A percentile compares a stretch with the other conserved stretches of the same genome.
Conservation (phyloP, 192 early-diverging fungal genomes). For the Phlyctochytrium planicorne region DNA sequence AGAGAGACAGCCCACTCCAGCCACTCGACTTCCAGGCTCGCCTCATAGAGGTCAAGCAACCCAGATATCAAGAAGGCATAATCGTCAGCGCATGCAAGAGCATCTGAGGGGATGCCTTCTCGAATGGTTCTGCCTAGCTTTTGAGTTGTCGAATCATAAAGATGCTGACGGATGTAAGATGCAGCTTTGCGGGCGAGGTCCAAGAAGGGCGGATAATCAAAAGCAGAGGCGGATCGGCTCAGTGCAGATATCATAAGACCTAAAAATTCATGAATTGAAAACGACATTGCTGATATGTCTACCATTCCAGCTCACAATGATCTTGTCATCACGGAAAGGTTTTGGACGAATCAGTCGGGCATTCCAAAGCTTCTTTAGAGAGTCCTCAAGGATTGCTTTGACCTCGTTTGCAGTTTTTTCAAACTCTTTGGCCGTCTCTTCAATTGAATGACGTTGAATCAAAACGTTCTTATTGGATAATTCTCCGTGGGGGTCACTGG, state of each 20-base stretch:
- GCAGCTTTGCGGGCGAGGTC: constrained; percentile 47
- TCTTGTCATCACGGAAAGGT: constrained; percentile 64
- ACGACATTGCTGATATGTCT: not conserved
- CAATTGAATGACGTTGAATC: constrained; percentile 33
- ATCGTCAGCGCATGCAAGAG: constrained; percentile 59
- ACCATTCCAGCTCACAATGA: constrained; percentile 64
- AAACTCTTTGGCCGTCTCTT: constrained; percentile 41
- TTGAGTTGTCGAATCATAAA: constrained; percentile 43
- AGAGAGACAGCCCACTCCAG: constrained; percentile 60
- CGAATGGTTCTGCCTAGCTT: constrained; percentile 45
- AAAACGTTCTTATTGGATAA: constrained; percentile 60
- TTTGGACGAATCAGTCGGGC: constrained; percentile 46
- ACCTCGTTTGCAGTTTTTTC: constrained; percentile 31
- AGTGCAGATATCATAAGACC: constrained; percentile 59
- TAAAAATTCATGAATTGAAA: constrained; percentile 5
- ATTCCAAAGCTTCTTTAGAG: constrained; percentile 40
- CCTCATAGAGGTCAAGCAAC: constrained; percentile 59
- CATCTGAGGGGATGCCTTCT: constrained; percentile 41
- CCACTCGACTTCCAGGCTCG: constrained; percentile 45
- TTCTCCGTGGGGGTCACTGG: constrained; percentile 60
- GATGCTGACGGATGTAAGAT: constrained; percentile 39
- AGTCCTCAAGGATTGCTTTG: constrained; percentile 25
- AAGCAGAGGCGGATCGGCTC: constrained; percentile 32
- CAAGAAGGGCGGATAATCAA: constrained; percentile 33
- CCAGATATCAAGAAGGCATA: constrained; percentile 58